Evolutionary conservation across 1,284 basidiomycete genomes (phyloP), one percentile per base, ranked within the genome.

Genomic region (Meira miltonrushii): DNA sequence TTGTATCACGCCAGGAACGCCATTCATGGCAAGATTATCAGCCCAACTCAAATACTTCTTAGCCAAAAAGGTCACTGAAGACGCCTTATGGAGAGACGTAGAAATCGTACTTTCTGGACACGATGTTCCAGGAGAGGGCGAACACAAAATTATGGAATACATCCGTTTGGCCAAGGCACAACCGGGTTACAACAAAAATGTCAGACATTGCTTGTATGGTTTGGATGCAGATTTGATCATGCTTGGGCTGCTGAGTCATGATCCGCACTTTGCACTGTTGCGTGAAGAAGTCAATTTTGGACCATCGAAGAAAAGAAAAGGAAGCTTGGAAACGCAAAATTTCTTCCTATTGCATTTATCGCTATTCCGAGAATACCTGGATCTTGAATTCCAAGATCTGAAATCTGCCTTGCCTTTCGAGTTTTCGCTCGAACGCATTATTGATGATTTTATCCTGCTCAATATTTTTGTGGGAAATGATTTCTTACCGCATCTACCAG

Each of bases 121-220:
- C 79, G 93, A 98, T 71, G 91, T 82, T 39, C 94, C 94, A 0
- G 95, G 95, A 66, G 95, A 99, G 79, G 95, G 95, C 65, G 95
- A 99, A 79, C 95, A 99, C 84, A 99, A 99, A 83, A 94, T 99
- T 72, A 97, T 98, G 89, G 95, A 98, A 79, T 98, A 94, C 80
- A 97, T 99, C 75, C 88, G 95, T 54, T 82, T 92, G 63, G 87
- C 87, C 59, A 90, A 94, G 72, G 92, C 95, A 25, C 95, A 98
- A 79, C 89, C 89, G 9, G 88, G 89, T 77, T 95, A 98, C 81
- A 86, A 92, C 79, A 89, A 91, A 19, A 93, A 94, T 75, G 83
- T 90, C 55, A 87, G 95, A 66, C 95, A 99, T 80, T 98, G 95
- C 80, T 82, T 99, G 58, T 98, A 99, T 80, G 95, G 95, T 47